Evolutionary conservation across 192 early-diverging fungal genomes (phyloP).

Genomic region (Linnemannia exigua): DNA sequence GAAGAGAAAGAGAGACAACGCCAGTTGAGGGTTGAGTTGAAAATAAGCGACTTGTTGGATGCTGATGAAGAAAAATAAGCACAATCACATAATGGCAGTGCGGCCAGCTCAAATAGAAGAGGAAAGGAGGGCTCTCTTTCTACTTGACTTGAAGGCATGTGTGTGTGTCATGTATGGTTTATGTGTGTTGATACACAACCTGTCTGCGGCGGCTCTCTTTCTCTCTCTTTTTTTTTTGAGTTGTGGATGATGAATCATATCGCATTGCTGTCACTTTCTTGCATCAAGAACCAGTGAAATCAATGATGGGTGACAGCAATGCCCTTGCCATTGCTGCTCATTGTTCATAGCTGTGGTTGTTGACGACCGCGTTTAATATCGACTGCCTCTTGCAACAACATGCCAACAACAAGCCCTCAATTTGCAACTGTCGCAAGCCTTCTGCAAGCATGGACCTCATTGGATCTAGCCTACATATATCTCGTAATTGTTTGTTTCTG

Average conservation of each 20-base stretch:
- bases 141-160: background rate
- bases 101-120: background rate
- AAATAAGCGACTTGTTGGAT: conserved; percentile 2
- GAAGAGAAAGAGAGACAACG: background rate
- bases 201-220: conserved; percentile 4
- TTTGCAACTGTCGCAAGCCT: no score
- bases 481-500: no score
- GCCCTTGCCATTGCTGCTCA: background rate
- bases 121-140: background rate
- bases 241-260: background rate
- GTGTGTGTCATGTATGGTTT: background rate
- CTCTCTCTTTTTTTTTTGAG: background rate
- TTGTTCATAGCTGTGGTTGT: background rate
- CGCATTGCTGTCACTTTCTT: background rate
- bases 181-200: background rate
- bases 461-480: no score
- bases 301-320: background rate
- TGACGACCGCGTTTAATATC: background rate
- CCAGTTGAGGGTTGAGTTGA: background rate
- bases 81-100: background rate
- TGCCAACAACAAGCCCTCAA: no score
- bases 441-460: no score
- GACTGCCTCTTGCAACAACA: no score
- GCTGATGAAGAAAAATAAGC: background rate
- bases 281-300: background rate